These are phyloP conservation scores for Fusarium sp. DNA, from an alignment of 2,329 filamentous ascomycete species.

Conservation along the genomic window DNA sequence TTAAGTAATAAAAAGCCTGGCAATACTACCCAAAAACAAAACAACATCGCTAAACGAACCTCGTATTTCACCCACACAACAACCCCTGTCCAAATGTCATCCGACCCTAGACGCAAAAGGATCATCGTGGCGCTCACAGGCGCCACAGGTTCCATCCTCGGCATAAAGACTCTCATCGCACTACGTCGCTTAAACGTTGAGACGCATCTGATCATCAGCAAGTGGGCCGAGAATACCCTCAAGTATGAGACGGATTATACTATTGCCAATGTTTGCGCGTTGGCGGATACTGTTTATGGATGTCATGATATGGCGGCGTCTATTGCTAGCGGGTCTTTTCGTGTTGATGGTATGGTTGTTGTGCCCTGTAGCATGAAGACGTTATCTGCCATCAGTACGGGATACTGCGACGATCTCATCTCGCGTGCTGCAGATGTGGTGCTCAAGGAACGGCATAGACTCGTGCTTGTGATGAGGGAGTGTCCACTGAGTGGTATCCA, in stretches of 20 bases:
- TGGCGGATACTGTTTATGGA: not conserved
- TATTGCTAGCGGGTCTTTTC: constrained; percentile 8
- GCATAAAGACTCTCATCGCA: not conserved
- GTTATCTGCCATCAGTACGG: constrained; percentile 7
- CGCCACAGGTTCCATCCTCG: not conserved
- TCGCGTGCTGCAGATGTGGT: constrained; percentile 18
- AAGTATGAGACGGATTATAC: not conserved
- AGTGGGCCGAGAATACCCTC: not conserved
- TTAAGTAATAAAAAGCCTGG: not conserved
- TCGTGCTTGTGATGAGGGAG: constrained; percentile 1
- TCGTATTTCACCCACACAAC: not conserved
- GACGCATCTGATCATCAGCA: not conserved
- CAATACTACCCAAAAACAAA: not conserved
- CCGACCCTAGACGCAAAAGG: not conserved
- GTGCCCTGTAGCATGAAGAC: constrained; percentile 24
- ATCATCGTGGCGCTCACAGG: not conserved
- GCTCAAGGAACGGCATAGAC: constrained; percentile 16
- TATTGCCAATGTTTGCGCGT: not conserved
- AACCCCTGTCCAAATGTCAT: not conserved
- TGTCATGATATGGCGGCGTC: not conserved
- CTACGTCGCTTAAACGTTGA: not conserved
- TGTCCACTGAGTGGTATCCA: constrained; percentile 22
- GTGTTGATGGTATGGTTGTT: constrained; percentile 24
- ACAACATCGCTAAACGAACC: not conserved
- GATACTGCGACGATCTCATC: constrained; percentile 9